phyloP scores from a whole-genome alignment of 1,284 basidiomycete species.

The Ceratobasidium sp. region DNA sequence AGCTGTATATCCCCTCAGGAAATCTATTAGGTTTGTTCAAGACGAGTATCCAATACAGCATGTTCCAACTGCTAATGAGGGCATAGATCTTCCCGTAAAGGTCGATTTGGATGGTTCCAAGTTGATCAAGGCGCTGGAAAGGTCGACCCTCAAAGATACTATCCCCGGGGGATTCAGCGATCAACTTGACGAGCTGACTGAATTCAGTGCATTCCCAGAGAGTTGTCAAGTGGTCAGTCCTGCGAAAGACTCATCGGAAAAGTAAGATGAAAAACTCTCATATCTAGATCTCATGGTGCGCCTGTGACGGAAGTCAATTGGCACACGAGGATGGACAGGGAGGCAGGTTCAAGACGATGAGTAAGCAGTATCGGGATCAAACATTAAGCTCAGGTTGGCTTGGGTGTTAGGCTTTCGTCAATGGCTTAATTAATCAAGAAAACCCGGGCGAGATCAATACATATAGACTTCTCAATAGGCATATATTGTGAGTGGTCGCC shows the following conservation, averaged over 20 bases:
- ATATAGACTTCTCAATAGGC: constrained; percentile 17
- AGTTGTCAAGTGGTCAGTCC: constrained; percentile 26
- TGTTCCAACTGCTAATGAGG: not conserved
- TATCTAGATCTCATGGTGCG: constrained; percentile 36
- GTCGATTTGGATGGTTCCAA: not conserved
- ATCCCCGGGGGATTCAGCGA: too few relatives aligned
- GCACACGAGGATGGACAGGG: constrained; percentile 18
- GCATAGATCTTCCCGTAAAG: constrained; percentile 13
- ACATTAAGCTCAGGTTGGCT: too few relatives aligned
- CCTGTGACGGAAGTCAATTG: constrained; percentile 14
- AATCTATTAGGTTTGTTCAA: constrained; percentile 6
- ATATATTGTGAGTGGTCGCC: not conserved
- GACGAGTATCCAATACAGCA: not conserved
- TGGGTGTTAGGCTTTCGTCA: constrained; percentile 27
- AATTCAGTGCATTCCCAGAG: constrained; percentile 22
- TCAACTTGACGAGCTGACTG: not conserved
- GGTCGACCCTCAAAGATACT: too few relatives aligned
- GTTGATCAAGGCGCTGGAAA: not conserved
- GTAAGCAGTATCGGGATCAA: too few relatives aligned
- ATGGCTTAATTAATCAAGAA: not conserved
- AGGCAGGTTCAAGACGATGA: constrained; percentile 27
- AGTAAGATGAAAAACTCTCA: too few relatives aligned
- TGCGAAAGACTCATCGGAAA: too few relatives aligned
- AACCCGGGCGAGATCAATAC: not conserved
- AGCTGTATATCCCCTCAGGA: too few relatives aligned